Conservation (phyloP, 257 asterid species). For the Solanum pimpinellifolium region DNA sequence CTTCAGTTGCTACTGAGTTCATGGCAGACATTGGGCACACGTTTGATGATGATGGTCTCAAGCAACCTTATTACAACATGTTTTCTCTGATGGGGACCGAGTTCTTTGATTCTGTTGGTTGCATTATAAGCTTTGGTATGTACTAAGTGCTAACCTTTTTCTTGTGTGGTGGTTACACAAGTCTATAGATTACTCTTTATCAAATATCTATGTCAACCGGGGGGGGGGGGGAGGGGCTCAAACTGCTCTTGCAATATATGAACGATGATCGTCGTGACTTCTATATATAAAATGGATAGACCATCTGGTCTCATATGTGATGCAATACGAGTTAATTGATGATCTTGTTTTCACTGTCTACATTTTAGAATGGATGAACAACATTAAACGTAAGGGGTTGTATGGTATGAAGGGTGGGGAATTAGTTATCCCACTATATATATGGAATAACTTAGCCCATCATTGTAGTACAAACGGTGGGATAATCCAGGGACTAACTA, state of each 20-base stretch:
- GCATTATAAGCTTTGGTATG: not conserved
- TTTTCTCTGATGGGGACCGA: conserved; percentile 68
- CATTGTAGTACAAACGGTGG: not conserved
- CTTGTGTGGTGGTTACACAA: not conserved
- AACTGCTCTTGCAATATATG: not conserved
- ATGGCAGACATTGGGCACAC: conserved; percentile 85
- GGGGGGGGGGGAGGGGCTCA: not conserved
- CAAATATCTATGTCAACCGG: not conserved
- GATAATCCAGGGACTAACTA: not conserved
- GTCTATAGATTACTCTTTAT: not conserved
- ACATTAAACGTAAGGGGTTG: not conserved
- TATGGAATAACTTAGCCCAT: not conserved
- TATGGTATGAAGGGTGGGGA: not conserved
- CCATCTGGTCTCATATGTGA: not conserved
- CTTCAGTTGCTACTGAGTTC: conserved; percentile 52
- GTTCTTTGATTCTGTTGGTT: conserved; percentile 6
- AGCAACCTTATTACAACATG: conserved; percentile 38
- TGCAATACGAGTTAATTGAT: not conserved
- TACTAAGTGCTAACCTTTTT: not conserved
- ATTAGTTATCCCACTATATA: not conserved
- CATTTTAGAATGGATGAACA: not conserved
- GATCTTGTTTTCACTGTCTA: not conserved
- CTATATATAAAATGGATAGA: not conserved
- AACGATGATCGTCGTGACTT: not conserved
- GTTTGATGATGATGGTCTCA: conserved; percentile 29